Percentiles rank a stretch among this genome's conserved stretches.
Conservation (phyloP, 202 grass and related monocot species). For the Saccharum hybrid region DNA sequence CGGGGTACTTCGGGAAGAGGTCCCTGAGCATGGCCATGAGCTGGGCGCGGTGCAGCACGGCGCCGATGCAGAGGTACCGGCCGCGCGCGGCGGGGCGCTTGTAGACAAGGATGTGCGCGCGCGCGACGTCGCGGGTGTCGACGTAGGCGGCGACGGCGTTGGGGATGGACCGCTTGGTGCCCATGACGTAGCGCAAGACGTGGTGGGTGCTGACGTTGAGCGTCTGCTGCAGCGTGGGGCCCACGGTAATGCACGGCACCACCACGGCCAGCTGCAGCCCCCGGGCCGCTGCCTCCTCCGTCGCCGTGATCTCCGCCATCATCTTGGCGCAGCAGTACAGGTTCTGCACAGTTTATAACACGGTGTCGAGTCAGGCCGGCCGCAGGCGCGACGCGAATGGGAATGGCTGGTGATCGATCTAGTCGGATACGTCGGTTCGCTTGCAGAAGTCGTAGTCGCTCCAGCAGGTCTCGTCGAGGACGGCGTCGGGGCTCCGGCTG, state of each 20-base stretch:
- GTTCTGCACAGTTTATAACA: background rate
- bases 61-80: constrained; percentile 55
- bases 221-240: background rate
- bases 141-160: constrained; percentile 54
- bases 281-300: background rate
- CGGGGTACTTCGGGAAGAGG: constrained; percentile 43
- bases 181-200: background rate
- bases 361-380: too few species aligned
- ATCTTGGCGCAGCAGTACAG: constrained; percentile 16
- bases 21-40: constrained; percentile 34
- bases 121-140: constrained; percentile 54
- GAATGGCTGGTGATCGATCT: too few species aligned
- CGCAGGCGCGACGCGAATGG: too few species aligned
- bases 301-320: constrained; percentile 8
- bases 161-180: constrained; percentile 26
- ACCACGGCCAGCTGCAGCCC: background rate
- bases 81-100: constrained; percentile 32
- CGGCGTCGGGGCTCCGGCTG: constrained; percentile 48
- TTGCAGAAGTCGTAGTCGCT: constrained; percentile 64
- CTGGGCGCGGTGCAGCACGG: constrained; percentile 51
- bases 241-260: background rate
- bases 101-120: constrained; percentile 48
- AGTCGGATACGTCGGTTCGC: constrained; percentile 1
- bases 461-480: constrained; percentile 64
- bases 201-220: background rate